A percentile compares a stretch with the other conserved stretches of the same genome.
phyloP scores from a whole-genome alignment of 2,329 filamentous ascomycete genomes.

The Ophiocordyceps unilateralis region DNA sequence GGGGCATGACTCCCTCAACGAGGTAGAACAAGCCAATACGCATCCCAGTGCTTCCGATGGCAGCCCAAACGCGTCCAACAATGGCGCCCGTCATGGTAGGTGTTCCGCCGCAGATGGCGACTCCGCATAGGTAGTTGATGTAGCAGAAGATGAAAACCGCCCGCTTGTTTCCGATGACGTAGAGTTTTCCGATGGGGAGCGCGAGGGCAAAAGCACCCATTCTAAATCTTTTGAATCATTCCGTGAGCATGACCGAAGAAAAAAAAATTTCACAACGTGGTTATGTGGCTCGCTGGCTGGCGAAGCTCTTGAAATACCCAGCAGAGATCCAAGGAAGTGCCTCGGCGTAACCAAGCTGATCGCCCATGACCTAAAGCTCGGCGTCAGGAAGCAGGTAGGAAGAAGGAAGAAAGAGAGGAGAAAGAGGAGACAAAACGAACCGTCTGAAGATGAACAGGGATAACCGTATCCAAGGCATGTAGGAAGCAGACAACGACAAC shows the following conservation, averaged over 20 bases:
- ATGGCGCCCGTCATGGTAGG: slow-evolving; percentile 25
- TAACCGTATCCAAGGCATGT: too few species aligned
- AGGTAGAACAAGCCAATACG: not conserved
- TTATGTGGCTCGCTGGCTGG: too few species aligned
- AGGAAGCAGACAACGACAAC: too few species aligned
- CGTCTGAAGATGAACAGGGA: too few species aligned
- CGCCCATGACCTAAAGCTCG: not conserved
- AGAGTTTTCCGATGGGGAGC: not conserved
- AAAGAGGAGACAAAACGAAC: too few species aligned
- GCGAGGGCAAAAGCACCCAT: not conserved
- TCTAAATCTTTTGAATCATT: not conserved
- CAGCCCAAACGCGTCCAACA: slow-evolving; percentile 6
- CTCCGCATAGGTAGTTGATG: slow-evolving; percentile 8
- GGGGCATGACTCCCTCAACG: not conserved
- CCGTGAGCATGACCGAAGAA: too few species aligned
- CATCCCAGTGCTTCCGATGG: not conserved
- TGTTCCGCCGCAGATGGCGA: slow-evolving; percentile 21
- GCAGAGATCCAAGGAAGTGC: not conserved
- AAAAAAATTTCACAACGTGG: too few species aligned
- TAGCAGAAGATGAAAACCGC: slow-evolving; percentile 12
- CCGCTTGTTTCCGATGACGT: slow-evolving; percentile 21
- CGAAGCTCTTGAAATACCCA: not conserved
- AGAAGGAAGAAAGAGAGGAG: not conserved
- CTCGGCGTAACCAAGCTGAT: not conserved
- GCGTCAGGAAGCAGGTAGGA: not conserved